Percentiles rank a stretch among this genome's conserved stretches.
Conservation (phyloP, 352 stramenopile species). For the Globisporangium alternatum region DNA sequence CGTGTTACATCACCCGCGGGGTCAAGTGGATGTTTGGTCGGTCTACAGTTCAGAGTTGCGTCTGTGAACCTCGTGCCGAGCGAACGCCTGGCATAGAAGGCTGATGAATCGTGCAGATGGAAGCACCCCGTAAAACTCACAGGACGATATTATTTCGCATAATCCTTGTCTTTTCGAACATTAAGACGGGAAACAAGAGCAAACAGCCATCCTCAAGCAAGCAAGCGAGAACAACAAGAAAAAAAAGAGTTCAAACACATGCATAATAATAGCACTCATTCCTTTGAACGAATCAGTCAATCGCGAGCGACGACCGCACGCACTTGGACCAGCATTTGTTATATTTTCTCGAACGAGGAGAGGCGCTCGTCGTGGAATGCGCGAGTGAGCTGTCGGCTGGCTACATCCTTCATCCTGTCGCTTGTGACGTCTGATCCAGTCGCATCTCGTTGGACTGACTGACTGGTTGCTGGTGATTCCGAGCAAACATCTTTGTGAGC, state of each 20-base stretch:
- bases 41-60: no score
- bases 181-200: neutral
- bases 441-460: no score
- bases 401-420: no score
- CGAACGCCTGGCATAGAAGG: neutral
- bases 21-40: no score
- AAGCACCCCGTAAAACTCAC: neutral
- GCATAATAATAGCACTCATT: neutral
- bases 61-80: neutral
- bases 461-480: no score
- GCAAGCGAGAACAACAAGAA: neutral
- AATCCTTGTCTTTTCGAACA: constrained; percentile 5
- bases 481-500: no score
- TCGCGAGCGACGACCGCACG: neutral
- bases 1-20: no score
- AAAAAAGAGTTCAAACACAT: neutral
- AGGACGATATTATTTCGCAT: constrained; percentile 7
- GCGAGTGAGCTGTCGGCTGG: no score
- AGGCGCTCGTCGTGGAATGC: no score
- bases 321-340: neutral
- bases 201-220: neutral
- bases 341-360: no score
- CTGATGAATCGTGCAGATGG: no score
- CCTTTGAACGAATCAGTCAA: neutral
- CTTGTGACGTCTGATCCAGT: no score